Evolutionary conservation across 768 basidiomycete genomes (phyloP), one percentile per base, ranked within the genome.

Genomic region (Psilocybe cubensis): DNA sequence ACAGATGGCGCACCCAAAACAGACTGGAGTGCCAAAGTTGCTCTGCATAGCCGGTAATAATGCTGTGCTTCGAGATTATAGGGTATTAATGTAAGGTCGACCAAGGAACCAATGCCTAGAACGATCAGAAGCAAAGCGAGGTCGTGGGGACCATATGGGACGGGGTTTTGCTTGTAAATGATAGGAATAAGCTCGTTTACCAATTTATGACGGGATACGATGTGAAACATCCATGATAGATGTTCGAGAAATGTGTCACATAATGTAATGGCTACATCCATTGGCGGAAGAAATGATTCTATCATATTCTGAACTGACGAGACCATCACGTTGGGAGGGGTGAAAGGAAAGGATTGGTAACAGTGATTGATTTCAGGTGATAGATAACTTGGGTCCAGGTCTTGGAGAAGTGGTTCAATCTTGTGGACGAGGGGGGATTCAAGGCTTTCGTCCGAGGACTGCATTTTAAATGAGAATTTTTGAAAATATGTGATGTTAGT

Each of bases 61-160:
- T 82, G 80, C 46, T 81, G 81, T 7, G 79, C 80, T 59, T 83
- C 81, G n/a, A 76, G 65, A 60, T 77, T 81, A 56, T 79, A 81
- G 1, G 82, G 77, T 40, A 73, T 72, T 44, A 80, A 67, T 31
- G 72, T 63, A 20, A 80, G 73, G 61, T 83, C 81, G 2, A 83
- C 74, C 14, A 83, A 67, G 8, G 76, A 77, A 4, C 82, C 82
- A 45, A 84, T 74, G 10, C 76, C 79, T 11, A 83, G 68, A 23
- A 80, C 74, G 29, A 79, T 71, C 18, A 83, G 72, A 56, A 83
- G 64, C 42, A 83, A 61, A 14, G 81, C 76, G 20, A 83, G 73
- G 54, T 83, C 82, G 60, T 83, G 82, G 25, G 79, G 80, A 1
- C 79, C 77, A 66, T 79, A 81, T 0, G 70, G 50, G 10, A 66